Percentiles rank a stretch among this genome's conserved stretches.
These are phyloP conservation scores for Austroboletus novae-zelandiae DNA, from an alignment of 1,284 basidiomycete genomes.

Conservation along the genomic window DNA sequence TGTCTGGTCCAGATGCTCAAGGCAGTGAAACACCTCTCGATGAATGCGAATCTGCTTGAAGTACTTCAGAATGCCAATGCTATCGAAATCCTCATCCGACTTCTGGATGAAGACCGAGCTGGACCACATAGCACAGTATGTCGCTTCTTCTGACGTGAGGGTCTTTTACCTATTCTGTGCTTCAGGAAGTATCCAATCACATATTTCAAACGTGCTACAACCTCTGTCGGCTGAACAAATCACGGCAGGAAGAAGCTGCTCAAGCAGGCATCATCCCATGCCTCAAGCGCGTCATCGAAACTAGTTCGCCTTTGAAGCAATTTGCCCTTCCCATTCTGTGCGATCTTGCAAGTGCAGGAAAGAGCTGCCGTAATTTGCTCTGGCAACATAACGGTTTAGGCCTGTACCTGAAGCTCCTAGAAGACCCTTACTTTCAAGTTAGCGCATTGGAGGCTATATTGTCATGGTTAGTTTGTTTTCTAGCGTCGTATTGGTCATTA, in stretches of 20 bases:
- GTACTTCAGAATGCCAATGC: constrained; percentile 95
- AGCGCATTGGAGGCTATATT: constrained; percentile 89
- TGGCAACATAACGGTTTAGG: constrained; percentile 86
- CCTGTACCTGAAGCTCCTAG: constrained; percentile 83
- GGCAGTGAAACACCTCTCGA: constrained; percentile 94
- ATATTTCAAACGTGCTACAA: constrained; percentile 96
- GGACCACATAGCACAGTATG: constrained; percentile 81
- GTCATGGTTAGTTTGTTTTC: constrained; percentile 65
- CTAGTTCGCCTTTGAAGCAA: constrained; percentile 89
- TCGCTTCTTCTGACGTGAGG: constrained; percentile 11
- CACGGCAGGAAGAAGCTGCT: constrained; percentile 94
- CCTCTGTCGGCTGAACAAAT: constrained; percentile 91
- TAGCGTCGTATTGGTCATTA: constrained; percentile 2
- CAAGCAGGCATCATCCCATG: constrained; percentile 93
- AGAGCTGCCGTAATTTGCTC: constrained; percentile 81
- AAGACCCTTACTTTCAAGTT: constrained; percentile 95
- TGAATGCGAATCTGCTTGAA: constrained; percentile 86
- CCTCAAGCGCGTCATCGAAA: constrained; percentile 83
- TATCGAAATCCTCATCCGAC: constrained; percentile 84
- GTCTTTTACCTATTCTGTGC: constrained; percentile 2
- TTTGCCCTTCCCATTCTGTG: constrained; percentile 96
- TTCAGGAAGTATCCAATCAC: constrained; percentile 88
- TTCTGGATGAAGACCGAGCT: constrained; percentile 79
- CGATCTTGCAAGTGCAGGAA: constrained; percentile 91
- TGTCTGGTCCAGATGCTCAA: constrained; percentile 89